Evolutionary conservation across 371 early-diverging fungal genomes (phyloP).

Genomic region (Actinomortierella ambigua): DNA sequence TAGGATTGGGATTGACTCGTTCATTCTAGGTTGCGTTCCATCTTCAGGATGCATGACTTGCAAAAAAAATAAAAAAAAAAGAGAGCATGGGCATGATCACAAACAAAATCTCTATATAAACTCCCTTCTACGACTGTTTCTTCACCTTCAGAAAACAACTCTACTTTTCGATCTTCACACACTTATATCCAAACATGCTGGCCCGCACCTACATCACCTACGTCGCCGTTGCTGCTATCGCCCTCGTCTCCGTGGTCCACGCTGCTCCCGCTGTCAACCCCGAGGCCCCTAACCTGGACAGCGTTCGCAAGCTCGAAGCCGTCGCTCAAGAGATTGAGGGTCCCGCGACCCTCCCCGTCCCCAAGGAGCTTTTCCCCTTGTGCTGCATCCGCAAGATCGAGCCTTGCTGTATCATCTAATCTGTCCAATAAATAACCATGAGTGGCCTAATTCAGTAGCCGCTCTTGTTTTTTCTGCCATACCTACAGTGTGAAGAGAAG

Average conservation of each 20-base stretch:
- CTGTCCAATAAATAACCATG: no score
- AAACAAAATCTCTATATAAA: background rate
- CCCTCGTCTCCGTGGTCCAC: slow-evolving; percentile 5
- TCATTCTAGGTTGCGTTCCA: no score
- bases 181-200: no score
- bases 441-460: no score
- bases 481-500: no score
- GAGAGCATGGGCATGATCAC: no score
- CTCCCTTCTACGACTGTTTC: background rate
- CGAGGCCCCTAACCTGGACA: slow-evolving; percentile 1
- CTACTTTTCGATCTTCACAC: no score
- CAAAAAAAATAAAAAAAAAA: background rate
- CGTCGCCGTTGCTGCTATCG: slow-evolving; percentile 9
- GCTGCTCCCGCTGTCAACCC: slow-evolving; percentile 2
- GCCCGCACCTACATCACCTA: slow-evolving; percentile 12
- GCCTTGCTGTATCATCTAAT: slow-evolving; percentile 8
- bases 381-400: slow-evolving; percentile 8
- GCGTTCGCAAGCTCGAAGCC: slow-evolving; percentile 5
- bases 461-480: no score
- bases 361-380: slow-evolving; percentile 10
- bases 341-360: slow-evolving; percentile 9
- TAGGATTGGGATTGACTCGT: no score
- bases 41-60: background rate
- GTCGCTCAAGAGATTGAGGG: slow-evolving; percentile 5
- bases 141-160: background rate